These are phyloP conservation scores for Claviceps sp. DNA, from an alignment of 2,329 filamentous ascomycete genomes.

Conservation along the genomic window DNA sequence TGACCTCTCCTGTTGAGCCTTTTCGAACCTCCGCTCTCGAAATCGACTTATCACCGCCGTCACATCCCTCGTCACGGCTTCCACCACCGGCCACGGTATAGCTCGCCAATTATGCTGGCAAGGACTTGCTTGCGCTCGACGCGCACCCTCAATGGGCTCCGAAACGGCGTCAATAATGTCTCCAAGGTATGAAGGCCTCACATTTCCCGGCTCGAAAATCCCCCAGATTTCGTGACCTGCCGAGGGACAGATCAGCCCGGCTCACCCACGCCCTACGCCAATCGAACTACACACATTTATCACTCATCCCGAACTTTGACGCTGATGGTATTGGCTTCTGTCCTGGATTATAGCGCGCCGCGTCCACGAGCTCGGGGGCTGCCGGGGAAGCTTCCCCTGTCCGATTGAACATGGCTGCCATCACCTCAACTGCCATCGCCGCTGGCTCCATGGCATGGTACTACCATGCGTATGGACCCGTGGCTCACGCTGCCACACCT, in stretches of 20 bases:
- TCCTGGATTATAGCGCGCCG: slow-evolving; percentile 37
- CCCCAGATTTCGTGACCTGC: slow-evolving; percentile 4
- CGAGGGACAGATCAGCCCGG: slow-evolving; percentile 16
- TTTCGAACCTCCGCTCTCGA: slow-evolving; percentile 25
- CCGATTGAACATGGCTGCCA: slow-evolving; percentile 75
- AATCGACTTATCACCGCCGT: slow-evolving; percentile 23
- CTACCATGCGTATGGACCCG: slow-evolving; percentile 87
- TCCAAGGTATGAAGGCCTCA: slow-evolving; percentile 50
- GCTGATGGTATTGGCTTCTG: slow-evolving; percentile 23
- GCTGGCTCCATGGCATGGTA: slow-evolving; percentile 91
- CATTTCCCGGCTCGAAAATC: slow-evolving; percentile 13
- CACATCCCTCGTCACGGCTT: slow-evolving; percentile 22
- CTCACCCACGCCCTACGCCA: slow-evolving; percentile 13
- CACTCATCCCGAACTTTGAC: slow-evolving; percentile 11
- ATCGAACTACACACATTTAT: slow-evolving; percentile 12
- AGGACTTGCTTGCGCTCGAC: slow-evolving; percentile 80
- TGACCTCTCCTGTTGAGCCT: slow-evolving; percentile 25
- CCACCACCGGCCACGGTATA: slow-evolving; percentile 24
- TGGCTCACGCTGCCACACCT: slow-evolving; percentile 78
- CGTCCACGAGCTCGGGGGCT: slow-evolving; percentile 63
- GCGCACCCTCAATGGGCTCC: slow-evolving; percentile 69
- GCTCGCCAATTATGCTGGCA: slow-evolving; percentile 68
- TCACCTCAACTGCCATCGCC: slow-evolving; percentile 74
- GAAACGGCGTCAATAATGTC: slow-evolving; percentile 58
- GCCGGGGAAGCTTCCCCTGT: slow-evolving; percentile 57